phyloP scores from a whole-genome alignment of 306 rosid genomes.

The Oemleria cerasiformis region DNA sequence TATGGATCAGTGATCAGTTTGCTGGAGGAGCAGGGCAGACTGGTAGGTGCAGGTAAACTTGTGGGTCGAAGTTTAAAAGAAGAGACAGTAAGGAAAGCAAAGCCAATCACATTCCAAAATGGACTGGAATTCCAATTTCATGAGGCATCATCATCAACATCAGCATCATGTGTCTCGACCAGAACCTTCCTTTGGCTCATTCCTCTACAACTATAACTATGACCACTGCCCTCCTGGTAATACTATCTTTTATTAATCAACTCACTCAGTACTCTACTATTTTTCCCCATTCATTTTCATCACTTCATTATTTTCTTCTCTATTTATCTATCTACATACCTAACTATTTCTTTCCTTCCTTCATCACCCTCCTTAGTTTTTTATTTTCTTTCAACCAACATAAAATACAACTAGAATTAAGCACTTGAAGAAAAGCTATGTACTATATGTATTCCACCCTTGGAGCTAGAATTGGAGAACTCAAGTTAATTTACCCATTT shows the following conservation, averaged over 20 bases:
- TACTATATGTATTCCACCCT: no score
- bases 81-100: slow-evolving; percentile 27
- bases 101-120: slow-evolving; percentile 31
- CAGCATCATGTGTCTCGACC: slow-evolving; percentile 55
- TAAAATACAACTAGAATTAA: no score
- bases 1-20: no score
- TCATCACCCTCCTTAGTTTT: no score
- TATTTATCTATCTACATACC: no score
- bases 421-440: no score
- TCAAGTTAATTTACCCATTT: no score
- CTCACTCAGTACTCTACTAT: neutral
- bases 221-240: slow-evolving; percentile 64
- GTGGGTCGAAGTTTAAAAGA: slow-evolving; percentile 9
- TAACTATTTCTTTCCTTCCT: no score
- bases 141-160: no score
- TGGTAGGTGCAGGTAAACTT: slow-evolving; percentile 3
- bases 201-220: slow-evolving; percentile 67
- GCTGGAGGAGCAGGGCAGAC: no score
- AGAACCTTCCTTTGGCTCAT: slow-evolving; percentile 57
- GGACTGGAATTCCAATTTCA: slow-evolving; percentile 78
- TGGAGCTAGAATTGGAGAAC: no score
- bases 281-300: neutral
- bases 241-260: neutral
- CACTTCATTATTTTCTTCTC: neutral
- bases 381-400: no score